Percentiles rank a stretch among this genome's conserved stretches.
Evolutionary conservation across 2,329 filamentous ascomycete species (phyloP).

Genomic region (Apiospora rasikravindrae): DNA sequence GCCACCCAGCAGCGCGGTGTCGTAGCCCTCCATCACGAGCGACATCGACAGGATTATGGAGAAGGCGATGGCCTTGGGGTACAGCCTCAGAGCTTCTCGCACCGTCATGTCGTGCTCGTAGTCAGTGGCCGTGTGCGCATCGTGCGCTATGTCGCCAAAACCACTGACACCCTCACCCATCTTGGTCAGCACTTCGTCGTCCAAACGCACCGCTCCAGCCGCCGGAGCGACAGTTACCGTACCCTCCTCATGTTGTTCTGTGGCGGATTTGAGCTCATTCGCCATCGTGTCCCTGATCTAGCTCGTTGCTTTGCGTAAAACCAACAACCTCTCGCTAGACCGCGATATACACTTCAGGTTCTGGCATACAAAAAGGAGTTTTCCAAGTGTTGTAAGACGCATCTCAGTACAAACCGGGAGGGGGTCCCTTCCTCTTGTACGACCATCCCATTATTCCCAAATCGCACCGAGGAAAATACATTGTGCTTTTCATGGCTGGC

Average conservation of each 20-base stretch:
- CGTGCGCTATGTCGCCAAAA: background rate
- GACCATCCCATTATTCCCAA: background rate
- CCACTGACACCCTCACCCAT: background rate
- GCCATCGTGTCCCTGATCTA: background rate
- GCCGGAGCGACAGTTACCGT: background rate
- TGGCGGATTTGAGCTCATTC: background rate
- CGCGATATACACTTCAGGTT: background rate
- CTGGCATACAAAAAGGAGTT: background rate
- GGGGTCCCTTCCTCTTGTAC: background rate
- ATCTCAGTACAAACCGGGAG: background rate
- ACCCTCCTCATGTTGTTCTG: background rate
- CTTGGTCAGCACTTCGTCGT: background rate
- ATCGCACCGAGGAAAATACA: background rate
- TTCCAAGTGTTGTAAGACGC: background rate
- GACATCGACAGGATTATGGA: slow-evolving; percentile 32
- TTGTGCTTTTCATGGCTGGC: no score
- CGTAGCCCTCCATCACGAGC: slow-evolving; percentile 36
- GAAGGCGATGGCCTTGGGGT: slow-evolving; percentile 25
- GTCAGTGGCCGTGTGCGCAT: background rate
- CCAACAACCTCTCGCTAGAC: background rate
- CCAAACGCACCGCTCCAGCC: background rate
- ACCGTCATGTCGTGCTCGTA: slow-evolving; percentile 19
- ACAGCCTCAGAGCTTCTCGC: slow-evolving; percentile 16
- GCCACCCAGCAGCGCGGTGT: slow-evolving; percentile 36
- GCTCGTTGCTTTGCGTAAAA: background rate